Percentiles rank a stretch among this genome's conserved stretches.
Evolutionary conservation across 208 protist genomes (phyloP).

Genomic region (Leishmania gerbilli): DNA sequence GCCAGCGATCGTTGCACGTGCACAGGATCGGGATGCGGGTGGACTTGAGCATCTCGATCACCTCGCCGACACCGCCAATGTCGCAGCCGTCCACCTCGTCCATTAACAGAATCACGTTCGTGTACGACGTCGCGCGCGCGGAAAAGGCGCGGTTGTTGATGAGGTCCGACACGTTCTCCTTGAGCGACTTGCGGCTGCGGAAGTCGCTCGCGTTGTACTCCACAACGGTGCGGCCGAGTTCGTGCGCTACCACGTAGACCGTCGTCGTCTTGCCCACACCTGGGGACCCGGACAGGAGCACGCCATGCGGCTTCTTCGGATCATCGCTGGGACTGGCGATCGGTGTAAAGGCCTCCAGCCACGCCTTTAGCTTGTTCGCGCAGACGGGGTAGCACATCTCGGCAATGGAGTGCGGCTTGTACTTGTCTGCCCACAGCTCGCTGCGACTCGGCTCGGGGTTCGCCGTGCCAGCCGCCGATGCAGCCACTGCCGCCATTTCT

Average conservation of each 20-base stretch:
- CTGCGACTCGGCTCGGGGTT: constrained; percentile 5
- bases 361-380: constrained; percentile 90
- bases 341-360: constrained; percentile 90
- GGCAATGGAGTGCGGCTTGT: constrained; percentile 84
- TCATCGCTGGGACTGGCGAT: constrained; percentile 42
- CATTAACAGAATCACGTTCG: constrained; percentile 96
- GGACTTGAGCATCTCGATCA: constrained; percentile 96
- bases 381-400: constrained; percentile 94
- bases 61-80: constrained; percentile 95
- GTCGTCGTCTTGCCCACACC: constrained; percentile 99
- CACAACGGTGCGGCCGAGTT: constrained; percentile 91
- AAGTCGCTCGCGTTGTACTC: constrained; percentile 99
- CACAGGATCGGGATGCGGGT: constrained; percentile 97
- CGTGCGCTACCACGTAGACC: constrained; percentile 89
- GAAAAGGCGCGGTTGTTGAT: constrained; percentile 85
- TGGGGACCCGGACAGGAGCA: constrained; percentile 96
- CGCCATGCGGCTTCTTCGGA: constrained; percentile 66
- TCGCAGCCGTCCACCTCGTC: constrained; percentile 99
- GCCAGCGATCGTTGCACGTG: constrained; percentile 98
- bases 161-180: constrained; percentile 74
- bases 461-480: constrained; percentile 8
- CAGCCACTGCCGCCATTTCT: not conserved
- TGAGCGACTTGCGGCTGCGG: constrained; percentile 94
- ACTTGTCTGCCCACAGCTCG: constrained; percentile 97
- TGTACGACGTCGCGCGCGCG: constrained; percentile 50